Evolutionary conservation across 768 basidiomycete species (phyloP).

Genomic region (Holtermanniella nyarrowii): DNA sequence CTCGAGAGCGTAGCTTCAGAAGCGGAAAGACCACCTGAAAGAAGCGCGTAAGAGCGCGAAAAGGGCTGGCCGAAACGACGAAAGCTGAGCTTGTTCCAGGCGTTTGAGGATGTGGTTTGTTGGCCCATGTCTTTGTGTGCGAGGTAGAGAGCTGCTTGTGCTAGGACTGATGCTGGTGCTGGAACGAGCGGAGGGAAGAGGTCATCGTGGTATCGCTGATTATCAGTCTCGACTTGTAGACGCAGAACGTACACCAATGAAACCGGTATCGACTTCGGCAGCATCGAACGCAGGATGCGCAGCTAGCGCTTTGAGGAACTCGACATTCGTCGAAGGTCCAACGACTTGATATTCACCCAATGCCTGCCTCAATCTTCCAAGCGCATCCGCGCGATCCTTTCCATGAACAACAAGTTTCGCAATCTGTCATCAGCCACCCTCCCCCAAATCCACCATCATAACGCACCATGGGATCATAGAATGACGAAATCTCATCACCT

Average conservation of each 20-base stretch:
- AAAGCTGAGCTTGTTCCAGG: constrained; percentile 62
- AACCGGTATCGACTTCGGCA: constrained; percentile 81
- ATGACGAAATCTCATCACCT: constrained; percentile 41
- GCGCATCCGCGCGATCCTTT: constrained; percentile 67
- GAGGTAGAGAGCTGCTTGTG: constrained; percentile 69
- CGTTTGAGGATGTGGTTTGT: constrained; percentile 32
- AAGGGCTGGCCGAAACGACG: constrained; percentile 54
- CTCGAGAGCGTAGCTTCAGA: background rate
- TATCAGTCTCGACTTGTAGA: background rate
- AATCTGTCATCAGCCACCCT: constrained; percentile 17
- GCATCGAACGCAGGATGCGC: constrained; percentile 65
- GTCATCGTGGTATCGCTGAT: constrained; percentile 70
- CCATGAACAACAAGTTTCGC: constrained; percentile 68
- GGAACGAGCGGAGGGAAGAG: constrained; percentile 61
- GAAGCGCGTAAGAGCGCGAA: background rate
- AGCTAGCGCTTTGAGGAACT: constrained; percentile 70
- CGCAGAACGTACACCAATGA: constrained; percentile 57
- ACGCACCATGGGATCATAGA: constrained; percentile 36
- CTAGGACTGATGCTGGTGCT: constrained; percentile 57
- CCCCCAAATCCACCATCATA: too few relatives aligned
- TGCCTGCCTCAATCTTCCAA: constrained; percentile 67
- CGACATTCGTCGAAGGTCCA: constrained; percentile 82
- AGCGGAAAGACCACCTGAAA: background rate
- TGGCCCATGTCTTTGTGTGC: constrained; percentile 53
- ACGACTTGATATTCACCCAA: constrained; percentile 83